Percentiles rank a stretch among this genome's conserved stretches.
Conservation (phyloP, 139 green algal species). For the Ostreobium quekettii region DNA sequence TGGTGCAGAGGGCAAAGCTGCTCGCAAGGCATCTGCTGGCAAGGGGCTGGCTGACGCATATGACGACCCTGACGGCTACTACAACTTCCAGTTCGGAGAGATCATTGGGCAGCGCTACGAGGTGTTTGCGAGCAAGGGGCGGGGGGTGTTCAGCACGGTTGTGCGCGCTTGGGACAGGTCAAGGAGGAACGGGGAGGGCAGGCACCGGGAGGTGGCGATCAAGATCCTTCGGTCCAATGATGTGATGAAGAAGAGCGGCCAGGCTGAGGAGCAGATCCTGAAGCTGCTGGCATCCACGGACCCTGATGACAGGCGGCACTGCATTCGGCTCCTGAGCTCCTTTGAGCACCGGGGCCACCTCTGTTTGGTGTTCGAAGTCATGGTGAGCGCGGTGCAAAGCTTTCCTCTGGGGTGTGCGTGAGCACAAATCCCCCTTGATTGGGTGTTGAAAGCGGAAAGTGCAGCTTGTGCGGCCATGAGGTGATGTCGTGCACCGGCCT, state of each 20-base stretch:
- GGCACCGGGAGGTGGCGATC: slow-evolving; percentile 66
- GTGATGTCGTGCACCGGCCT: no score
- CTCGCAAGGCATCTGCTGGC: background rate
- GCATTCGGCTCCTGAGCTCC: slow-evolving; percentile 72
- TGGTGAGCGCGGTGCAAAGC: no score
- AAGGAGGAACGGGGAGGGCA: background rate
- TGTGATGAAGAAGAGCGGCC: slow-evolving; percentile 77
- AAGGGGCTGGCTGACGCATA: slow-evolving; percentile 71
- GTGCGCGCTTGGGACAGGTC: slow-evolving; percentile 72
- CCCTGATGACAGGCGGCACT: slow-evolving; percentile 77
- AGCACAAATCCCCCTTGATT: no score
- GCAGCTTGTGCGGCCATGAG: no score
- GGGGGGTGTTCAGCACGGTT: slow-evolving; percentile 92
- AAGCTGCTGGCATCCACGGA: slow-evolving; percentile 69
- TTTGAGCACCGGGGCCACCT: slow-evolving; percentile 95
- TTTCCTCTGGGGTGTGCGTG: no score
- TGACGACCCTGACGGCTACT: slow-evolving; percentile 94
- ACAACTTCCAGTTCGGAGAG: slow-evolving; percentile 91
- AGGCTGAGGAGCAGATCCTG: slow-evolving; percentile 75
- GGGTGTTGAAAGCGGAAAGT: no score
- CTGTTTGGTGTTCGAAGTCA: slow-evolving; percentile 89
- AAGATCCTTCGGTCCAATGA: slow-evolving; percentile 69
- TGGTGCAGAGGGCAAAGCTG: slow-evolving; percentile 3
- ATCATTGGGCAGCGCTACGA: slow-evolving; percentile 76
- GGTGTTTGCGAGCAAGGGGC: slow-evolving; percentile 59